Evolutionary conservation across 129 eudicot genomes (phyloP), one percentile per base, ranked within the genome.

Genomic region (Heracleum sosnowskyi): DNA sequence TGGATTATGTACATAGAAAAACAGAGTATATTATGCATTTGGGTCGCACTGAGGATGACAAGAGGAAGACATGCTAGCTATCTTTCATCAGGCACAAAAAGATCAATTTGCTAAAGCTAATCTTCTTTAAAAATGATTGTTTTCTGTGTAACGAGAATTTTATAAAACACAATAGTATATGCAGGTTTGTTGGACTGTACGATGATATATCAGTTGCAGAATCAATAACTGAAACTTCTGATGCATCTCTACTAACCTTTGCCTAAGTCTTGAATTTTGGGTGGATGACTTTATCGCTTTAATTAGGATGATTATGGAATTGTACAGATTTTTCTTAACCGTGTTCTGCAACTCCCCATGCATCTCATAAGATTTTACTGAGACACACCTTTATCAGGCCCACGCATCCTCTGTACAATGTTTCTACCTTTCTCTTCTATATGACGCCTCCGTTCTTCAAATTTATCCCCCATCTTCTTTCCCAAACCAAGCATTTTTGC

Each of bases 381-480:
- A 11, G 15, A 63, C 36, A 29, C 34, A 11, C 70, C 80, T 77
- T 55, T 55, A 55, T 55, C 62, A 7, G 88, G 89, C 26, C 90
- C 87, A 11, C 89, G 76, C 92, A 91, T 94, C 89, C 84, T 90
- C 60, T 91, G 97, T 24, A 90, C 97, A 45, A 91, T 84, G 84
- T 81, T 73, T 36, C 93, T 85, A 24, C 99, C 87, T 75, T 83
- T 90, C 76, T 86, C 97, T 80, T 88, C 97, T 0, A 95, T 55
- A 69, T 81, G 82, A 5, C 96, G 91, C 78, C 87, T 87, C 86
- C 88, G 91, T 44, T 90, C 98, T 78, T 90, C 98, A 6, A 95
- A 83, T 75, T 95, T 95, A 70, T 88, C 98, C 9, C 96, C 96
- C 89, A 90, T 79, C 84, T 85, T 92, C 85, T 88, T 91, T 69